Evolutionary conservation across 1,284 basidiomycete species (phyloP), one percentile per base, ranked within the genome.

Genomic region (Peniophora sp.): DNA sequence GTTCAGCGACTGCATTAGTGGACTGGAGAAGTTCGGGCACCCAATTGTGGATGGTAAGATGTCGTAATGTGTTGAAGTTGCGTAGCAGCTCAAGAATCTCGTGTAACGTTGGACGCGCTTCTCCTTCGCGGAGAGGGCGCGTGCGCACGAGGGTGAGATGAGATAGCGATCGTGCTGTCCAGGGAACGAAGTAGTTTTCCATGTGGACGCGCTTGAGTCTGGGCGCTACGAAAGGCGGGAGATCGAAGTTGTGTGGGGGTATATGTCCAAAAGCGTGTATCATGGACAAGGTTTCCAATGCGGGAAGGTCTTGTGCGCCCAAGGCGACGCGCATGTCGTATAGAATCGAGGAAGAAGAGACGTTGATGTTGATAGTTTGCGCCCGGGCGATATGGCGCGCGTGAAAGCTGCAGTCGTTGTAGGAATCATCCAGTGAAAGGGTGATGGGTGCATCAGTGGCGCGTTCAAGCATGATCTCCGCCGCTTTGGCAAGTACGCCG

Each of bases 391-490:
- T n/a, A n/a, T 45, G 44, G 5, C 14, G n/a, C 19, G 44, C 22
- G 44, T 45, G 44, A 20, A 23, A 23, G 20, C 14, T 16, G 44
- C 20, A 20, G 23, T 45, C 23, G 17, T 22, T 14, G 23, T 5
- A 16, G 20, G 23, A 20, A 22, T 45, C 20, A 22, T 45, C 23
- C 19, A 45, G 9, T 22, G 14, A 25, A 16, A 45, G 44, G 5
- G 44, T 23, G 44, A 45, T 25, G 44, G 44, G 44, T 8, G 23
- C 14, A 25, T 24, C 3, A 14, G 12, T n/a, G 20, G 44, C 44
- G 23, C 44, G 44, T n/a, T 45, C 44, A n/a, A 45, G 23, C 44
- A 45, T 45, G n/a, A 20, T 45, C 10, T 45, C 44, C 14, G 44
- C 17, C 44, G 44, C 44, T 23, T 9, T 22, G 12, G 23, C 23